Percentiles rank a stretch among this genome's conserved stretches.
Conservation (phyloP, 164 flowering plant species). For the Umbilicus rupestris region DNA sequence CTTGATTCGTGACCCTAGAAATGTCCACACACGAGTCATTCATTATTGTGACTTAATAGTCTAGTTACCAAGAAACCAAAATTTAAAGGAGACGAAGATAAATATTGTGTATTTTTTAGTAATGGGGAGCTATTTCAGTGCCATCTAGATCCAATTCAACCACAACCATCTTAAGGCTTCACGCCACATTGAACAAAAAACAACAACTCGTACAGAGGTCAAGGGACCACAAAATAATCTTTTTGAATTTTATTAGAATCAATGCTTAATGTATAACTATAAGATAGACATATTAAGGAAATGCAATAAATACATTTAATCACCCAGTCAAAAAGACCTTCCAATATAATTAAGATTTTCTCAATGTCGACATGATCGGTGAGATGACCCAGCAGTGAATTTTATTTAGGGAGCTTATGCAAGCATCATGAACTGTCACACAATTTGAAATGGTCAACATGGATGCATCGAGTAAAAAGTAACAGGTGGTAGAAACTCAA, state of each 20-base stretch:
- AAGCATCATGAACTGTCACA: not conserved
- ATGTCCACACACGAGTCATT: not conserved
- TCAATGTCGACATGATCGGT: not conserved
- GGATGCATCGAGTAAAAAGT: not conserved
- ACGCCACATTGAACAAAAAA: not conserved
- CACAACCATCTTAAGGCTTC: not conserved
- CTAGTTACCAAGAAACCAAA: not conserved
- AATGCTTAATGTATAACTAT: not conserved
- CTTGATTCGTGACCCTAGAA: constrained; percentile 17
- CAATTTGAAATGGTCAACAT: not conserved
- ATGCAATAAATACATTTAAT: not conserved
- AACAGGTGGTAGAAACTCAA: not conserved
- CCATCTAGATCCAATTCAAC: not conserved
- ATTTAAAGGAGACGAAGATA: not conserved
- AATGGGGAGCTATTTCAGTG: not conserved
- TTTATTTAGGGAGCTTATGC: too few species aligned
- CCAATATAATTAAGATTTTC: not conserved
- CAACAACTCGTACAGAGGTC: not conserved
- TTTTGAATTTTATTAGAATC: not conserved
- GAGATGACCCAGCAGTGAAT: too few species aligned
- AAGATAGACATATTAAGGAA: not conserved
- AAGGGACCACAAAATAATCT: not conserved
- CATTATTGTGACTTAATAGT: not conserved
- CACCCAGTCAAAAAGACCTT: not conserved
- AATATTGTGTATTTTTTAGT: not conserved